These are phyloP conservation scores for Capsicum chinense DNA, from an alignment of 257 asterid genomes.

Conservation along the genomic window DNA sequence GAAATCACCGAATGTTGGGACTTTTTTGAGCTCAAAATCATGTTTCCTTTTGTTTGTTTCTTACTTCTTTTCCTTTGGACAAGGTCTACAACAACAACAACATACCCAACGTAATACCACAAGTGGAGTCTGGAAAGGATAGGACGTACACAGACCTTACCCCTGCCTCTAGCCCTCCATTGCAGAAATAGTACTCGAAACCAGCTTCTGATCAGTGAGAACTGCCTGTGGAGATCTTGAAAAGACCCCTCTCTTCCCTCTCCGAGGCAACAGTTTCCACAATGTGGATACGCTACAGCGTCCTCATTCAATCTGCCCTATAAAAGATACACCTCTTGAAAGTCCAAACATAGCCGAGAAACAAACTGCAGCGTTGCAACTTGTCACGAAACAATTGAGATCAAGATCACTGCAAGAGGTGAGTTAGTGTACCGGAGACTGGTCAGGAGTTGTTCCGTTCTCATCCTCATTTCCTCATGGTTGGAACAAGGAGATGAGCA, in stretches of 20 bases:
- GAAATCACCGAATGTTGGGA: neutral
- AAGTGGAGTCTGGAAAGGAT: too few species aligned
- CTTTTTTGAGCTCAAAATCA: neutral
- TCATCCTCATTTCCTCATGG: neutral
- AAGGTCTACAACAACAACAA: neutral
- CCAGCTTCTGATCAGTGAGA: neutral
- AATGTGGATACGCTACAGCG: neutral
- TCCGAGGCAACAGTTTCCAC: neutral
- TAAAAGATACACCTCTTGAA: neutral
- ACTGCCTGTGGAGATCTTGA: neutral
- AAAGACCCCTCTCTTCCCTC: neutral
- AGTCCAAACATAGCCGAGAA: neutral
- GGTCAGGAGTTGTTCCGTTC: neutral
- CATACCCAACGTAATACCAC: too few species aligned
- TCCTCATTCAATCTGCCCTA: neutral
- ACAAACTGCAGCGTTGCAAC: neutral
- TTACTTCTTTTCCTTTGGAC: neutral
- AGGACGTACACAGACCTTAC: too few species aligned
- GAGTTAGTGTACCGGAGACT: neutral
- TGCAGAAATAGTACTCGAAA: slow-evolving; percentile 6
- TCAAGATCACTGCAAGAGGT: too few species aligned
- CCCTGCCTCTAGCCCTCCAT: neutral
- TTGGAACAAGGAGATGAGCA: neutral
- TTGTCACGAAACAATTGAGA: neutral
- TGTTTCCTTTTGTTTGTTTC: neutral